A percentile compares a stretch with the other conserved stretches of the same genome.
Evolutionary conservation across 2,329 filamentous ascomycete species (phyloP).

Genomic region (Byssoonygena ceratinophila): DNA sequence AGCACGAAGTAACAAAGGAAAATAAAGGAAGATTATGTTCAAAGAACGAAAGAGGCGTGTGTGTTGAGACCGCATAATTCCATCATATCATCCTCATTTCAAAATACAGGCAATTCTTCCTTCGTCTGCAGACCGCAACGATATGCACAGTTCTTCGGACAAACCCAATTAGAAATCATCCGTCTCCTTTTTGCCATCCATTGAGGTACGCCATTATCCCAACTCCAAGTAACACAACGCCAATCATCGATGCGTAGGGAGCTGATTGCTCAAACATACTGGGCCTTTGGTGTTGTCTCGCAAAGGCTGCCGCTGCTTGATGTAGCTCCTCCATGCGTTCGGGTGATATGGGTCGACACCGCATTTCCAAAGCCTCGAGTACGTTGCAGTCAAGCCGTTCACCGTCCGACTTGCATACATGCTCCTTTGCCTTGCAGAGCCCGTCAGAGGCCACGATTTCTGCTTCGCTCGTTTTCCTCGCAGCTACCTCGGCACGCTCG

Average conservation of each 20-base stretch:
- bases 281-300: constrained; percentile 23
- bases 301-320: constrained; percentile 34
- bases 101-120: constrained; percentile 7
- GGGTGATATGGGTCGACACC: constrained; percentile 28
- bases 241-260: constrained; percentile 71
- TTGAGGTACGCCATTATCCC: constrained; percentile 81
- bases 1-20: constrained; percentile 2
- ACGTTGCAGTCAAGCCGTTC: constrained; percentile 33
- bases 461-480: constrained; percentile 27
- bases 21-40: constrained; percentile 9
- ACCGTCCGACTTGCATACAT: constrained; percentile 20
- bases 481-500: constrained; percentile 48
- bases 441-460: constrained; percentile 20
- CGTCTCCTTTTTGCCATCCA: constrained; percentile 57
- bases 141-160: constrained; percentile 23
- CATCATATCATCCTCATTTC: constrained; percentile 15
- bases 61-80: neutral
- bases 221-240: constrained; percentile 70
- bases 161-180: neutral
- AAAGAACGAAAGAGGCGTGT: constrained; percentile 9
- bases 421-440: constrained; percentile 14
- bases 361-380: constrained; percentile 1
- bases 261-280: constrained; percentile 45
- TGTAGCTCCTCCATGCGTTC: constrained; percentile 28
- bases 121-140: neutral